Evolutionary conservation across 2,329 filamentous ascomycete genomes (phyloP), one percentile per base, ranked within the genome.

Genomic region (Aureobasidium sp.): DNA sequence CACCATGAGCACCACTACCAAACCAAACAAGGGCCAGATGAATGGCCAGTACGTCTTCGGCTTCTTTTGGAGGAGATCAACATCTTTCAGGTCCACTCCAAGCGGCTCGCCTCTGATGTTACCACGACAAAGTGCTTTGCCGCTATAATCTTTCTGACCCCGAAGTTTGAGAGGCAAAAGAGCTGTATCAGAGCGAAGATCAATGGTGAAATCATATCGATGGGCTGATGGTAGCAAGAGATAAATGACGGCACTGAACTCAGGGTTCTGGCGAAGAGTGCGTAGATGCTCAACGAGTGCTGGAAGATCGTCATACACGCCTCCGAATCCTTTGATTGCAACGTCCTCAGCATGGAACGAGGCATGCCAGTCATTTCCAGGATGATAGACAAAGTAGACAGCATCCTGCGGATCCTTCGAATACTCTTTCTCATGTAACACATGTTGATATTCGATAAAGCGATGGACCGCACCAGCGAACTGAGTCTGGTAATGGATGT

Each of bases 331-430:
- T 36, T 46, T 46, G 27, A 36, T 10, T 12, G 27, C 34, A 3
- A 57, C n/a, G 12, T 57, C 29, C 32, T 57, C 29, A n/a, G 41
- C n/a, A 13, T 44, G 53, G 20, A 57, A 57, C 2, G 53, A 57
- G 7, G 53, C 53, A 34, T 57, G 53, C 53, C 53, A 57, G 36
- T 57, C 53, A 20, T 57, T 57, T 24, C 53, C 53, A 36, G 53
- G 53, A 36, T 57, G 53, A n/a, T 57, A 57, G 27, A 57, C 53
- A 46, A 46, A 57, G 41, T 57, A 57, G 27, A 57, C 41, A 26
- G 53, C 37, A 57, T 44, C 27, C 27, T 44, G 41, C 9, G 53
- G 41, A 26, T 55, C 37, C 26, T n/a, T 43, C 51, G 26, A 43
- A 5, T 43, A 26, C 27, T 36, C 39, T 46, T 57, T 57, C 17